Evolutionary conservation across 2,329 filamentous ascomycete genomes (phyloP).

Genomic region (Verticillium klebahnii): DNA sequence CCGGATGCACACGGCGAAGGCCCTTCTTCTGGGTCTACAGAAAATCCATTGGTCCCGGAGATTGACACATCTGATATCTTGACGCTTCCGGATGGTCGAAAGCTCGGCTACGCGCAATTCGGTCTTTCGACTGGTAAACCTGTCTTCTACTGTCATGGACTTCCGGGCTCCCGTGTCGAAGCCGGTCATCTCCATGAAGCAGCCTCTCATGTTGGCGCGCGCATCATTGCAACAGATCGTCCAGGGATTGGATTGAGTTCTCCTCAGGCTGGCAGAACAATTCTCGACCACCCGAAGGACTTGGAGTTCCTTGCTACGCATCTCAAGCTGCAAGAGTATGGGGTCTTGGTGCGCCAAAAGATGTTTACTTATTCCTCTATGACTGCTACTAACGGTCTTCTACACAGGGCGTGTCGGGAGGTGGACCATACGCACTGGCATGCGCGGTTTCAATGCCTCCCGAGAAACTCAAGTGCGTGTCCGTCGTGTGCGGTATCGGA

Average conservation of each 20-base stretch:
- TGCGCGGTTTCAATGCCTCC: conserved; percentile 10
- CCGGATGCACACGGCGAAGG: neutral
- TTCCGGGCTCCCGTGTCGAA: conserved; percentile 35
- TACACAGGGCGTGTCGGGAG: conserved; percentile 14
- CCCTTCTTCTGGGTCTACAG: neutral
- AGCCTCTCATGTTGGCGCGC: conserved; percentile 20
- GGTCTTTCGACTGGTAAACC: conserved; percentile 24
- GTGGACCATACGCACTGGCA: conserved; percentile 16
- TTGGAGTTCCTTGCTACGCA: conserved; percentile 7
- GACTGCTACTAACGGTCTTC: neutral
- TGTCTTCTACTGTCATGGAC: conserved; percentile 37
- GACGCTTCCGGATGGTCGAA: conserved; percentile 32
- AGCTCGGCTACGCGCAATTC: conserved; percentile 34
- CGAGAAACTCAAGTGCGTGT: conserved; percentile 10
- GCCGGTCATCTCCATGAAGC: conserved; percentile 18
- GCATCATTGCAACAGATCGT: conserved; percentile 33
- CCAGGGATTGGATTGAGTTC: conserved; percentile 38
- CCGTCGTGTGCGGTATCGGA: conserved; percentile 15
- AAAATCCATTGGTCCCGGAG: conserved; percentile 6
- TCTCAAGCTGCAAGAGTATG: conserved; percentile 5
- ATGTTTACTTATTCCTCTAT: neutral
- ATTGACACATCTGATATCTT: conserved; percentile 18
- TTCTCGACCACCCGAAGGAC: conserved; percentile 20
- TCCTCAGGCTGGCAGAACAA: conserved; percentile 22
- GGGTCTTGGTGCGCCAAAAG: conserved; percentile 4